Base-by-base conservation (phyloP, 257 asterid species). In the Lantana camara region DNA sequence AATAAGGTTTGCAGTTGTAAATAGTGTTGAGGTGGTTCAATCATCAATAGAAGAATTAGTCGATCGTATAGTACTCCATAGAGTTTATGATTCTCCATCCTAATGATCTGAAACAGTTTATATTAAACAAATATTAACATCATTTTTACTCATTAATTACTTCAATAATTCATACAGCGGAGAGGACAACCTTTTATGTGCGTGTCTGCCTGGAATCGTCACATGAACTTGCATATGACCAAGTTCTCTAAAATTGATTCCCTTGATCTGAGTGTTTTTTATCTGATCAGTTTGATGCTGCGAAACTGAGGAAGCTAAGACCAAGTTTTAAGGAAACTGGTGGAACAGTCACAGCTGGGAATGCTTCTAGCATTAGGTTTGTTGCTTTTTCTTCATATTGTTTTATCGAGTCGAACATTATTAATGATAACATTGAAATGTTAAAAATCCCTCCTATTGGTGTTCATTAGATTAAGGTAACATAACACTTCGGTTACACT, bases 281-380 rank as follows among this genome's bases (percentile, higher is more conserved):
- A 2, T 55, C 48, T 22, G 64, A 44, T 75, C 72, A 87, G 95
- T 85, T 87, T 82, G 95, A 87, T 75, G 90, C 83, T 41, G 79
- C 88, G 45, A 87, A 84, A 68, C 63, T 87, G 79, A 85, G 85
- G 76, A 87, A 87, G 78, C 86, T 87, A 22, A 82, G 90, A 48
- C 93, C 92, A 63, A 87, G 93, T 77, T 87, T 87, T 73, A 87
- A 87, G 90, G 90, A 82, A 68, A 73, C 78, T 60, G 95, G 84
- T 44, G 95, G 95, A 60, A 68, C 81, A 20, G 95, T 87, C 52
- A 87, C 95, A 57, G 93, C 95, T 45, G 95, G 93, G 32, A 87
- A 87, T 56, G 90, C 95, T 49, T 87, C 95, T 49, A 87, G 95
- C 76, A 77, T 87, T 75, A 87, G 95, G 95, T 86, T 29, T 41